Percentiles rank a stretch among this genome's conserved stretches.
These are phyloP conservation scores for Theobroma grandiflorum DNA, from an alignment of 441 rosid genomes.

Conservation along the genomic window DNA sequence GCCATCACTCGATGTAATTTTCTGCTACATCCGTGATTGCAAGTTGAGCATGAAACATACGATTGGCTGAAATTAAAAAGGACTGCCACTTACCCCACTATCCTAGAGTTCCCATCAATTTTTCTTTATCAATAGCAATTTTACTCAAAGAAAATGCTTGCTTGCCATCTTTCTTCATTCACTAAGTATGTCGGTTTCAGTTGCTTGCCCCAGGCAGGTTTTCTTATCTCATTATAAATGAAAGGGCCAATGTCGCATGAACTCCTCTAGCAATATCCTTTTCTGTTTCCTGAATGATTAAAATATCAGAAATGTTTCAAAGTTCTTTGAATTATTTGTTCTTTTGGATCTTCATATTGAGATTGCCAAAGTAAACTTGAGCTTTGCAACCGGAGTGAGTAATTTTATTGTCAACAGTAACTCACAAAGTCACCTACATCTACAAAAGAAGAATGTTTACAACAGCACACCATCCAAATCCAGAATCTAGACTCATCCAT, in stretches of 20 bases:
- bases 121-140: neutral
- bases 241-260: neutral
- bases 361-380: neutral
- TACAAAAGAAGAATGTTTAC: constrained; percentile 35
- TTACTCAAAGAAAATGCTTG: neutral
- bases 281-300: neutral
- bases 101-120: neutral
- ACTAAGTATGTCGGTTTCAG: neutral
- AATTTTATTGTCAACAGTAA: constrained; percentile 43
- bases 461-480: constrained; percentile 32
- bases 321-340: neutral
- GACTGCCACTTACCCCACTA: neutral
- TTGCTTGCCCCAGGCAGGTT: neutral
- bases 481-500: constrained; percentile 23
- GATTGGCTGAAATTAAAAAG: neutral
- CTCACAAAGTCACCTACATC: constrained; percentile 35
- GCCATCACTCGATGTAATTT: neutral
- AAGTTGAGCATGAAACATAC: neutral
- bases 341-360: neutral
- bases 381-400: constrained; percentile 30
- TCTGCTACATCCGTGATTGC: neutral
- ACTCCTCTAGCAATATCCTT: neutral
- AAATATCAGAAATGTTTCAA: neutral
- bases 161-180: neutral
- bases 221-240: too few species aligned